phyloP scores from a whole-genome alignment of 1,284 basidiomycete species.

The Cryptococcus sp. region DNA sequence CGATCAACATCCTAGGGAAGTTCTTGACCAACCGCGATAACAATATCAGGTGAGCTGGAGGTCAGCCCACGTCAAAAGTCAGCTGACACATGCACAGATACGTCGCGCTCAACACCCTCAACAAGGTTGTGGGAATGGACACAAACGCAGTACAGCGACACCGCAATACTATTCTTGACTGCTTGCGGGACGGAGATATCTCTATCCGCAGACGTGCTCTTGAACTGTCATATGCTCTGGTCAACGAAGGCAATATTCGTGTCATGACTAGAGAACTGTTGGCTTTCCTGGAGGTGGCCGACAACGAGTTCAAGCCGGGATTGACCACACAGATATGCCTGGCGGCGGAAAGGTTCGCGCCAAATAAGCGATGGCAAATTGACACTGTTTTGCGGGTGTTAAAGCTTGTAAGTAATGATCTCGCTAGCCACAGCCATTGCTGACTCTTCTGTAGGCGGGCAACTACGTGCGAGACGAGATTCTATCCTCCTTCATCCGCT shows the following conservation, averaged over 20 bases:
- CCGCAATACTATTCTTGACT: conserved; percentile 96
- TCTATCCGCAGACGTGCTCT: conserved; percentile 95
- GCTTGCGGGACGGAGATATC: conserved; percentile 96
- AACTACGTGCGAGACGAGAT: conserved; percentile 98
- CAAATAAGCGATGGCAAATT: conserved; percentile 99
- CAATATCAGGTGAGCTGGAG: conserved; percentile 78
- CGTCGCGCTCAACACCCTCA: conserved; percentile 96
- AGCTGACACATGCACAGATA: conserved; percentile 62
- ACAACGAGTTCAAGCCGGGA: conserved; percentile 97
- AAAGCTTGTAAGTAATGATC: conserved; percentile 68
- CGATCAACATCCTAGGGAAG: conserved; percentile 98
- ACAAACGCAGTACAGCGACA: conserved; percentile 98
- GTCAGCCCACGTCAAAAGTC: conserved; percentile 4
- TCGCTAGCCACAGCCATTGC: neutral
- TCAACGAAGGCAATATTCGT: conserved; percentile 93
- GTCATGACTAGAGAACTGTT: conserved; percentile 89
- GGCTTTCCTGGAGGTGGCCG: conserved; percentile 95
- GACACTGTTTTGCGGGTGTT: conserved; percentile 93
- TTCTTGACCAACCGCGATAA: conserved; percentile 98
- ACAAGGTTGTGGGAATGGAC: conserved; percentile 97
- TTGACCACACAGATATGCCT: conserved; percentile 97
- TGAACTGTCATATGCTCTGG: conserved; percentile 95
- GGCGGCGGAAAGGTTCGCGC: conserved; percentile 94
- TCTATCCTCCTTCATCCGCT: conserved; percentile 88
- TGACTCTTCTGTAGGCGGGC: conserved; percentile 64